Conservation (phyloP, 2,329 filamentous ascomycete species). For the Pseudocercospora eumusae region DNA sequence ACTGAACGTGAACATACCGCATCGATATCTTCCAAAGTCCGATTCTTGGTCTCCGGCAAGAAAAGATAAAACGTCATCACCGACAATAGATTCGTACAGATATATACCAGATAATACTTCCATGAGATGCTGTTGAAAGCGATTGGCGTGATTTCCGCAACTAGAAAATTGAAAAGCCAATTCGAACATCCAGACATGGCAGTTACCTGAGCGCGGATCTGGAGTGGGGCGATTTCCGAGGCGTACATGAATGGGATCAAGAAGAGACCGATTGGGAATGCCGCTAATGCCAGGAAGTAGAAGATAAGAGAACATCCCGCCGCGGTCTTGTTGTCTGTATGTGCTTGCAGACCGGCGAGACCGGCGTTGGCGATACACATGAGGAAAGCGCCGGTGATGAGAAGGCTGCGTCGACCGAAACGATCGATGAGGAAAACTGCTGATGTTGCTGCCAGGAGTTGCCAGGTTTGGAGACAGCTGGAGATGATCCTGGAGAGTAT, state of each 20-base stretch:
- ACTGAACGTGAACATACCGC: constrained; percentile 11
- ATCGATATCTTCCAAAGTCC: constrained; percentile 37
- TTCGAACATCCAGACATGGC: constrained; percentile 52
- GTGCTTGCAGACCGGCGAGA: constrained; percentile 29
- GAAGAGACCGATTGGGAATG: constrained; percentile 37
- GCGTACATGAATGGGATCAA: constrained; percentile 40
- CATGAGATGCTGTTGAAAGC: constrained; percentile 56
- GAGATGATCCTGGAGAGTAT: constrained; percentile 31
- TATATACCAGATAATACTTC: constrained; percentile 52
- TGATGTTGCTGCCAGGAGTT: constrained; percentile 32
- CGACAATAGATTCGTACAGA: constrained; percentile 60
- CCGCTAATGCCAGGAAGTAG: constrained; percentile 33
- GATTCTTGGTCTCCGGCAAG: constrained; percentile 32
- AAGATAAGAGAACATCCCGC: constrained; percentile 33
- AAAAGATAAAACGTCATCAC: constrained; percentile 46
- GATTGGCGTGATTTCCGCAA: constrained; percentile 52
- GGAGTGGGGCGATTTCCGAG: constrained; percentile 38
- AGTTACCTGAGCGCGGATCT: constrained; percentile 36
- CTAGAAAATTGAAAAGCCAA: constrained; percentile 60
- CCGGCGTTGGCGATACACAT: constrained; percentile 34
- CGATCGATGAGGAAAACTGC: constrained; percentile 37
- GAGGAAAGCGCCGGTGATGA: constrained; percentile 33
- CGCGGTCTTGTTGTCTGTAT: constrained; percentile 24
- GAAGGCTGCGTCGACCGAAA: constrained; percentile 35
- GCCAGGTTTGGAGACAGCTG: constrained; percentile 35